Conservation (phyloP, 768 basidiomycete genomes). For the Mycena amicta region DNA sequence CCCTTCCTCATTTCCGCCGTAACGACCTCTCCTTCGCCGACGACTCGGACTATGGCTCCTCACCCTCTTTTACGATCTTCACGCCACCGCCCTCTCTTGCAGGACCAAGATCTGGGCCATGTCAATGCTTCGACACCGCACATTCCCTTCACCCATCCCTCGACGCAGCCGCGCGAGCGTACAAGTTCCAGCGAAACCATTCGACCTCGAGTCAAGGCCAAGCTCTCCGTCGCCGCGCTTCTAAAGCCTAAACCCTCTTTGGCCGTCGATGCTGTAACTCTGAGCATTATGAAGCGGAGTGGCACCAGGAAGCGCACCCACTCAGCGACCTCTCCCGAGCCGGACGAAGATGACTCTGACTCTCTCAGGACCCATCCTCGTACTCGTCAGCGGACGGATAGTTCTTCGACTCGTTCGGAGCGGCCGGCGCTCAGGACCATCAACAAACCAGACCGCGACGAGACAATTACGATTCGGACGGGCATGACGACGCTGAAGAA, state of each 20-base stretch:
- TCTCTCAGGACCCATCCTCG: slow-evolving; percentile 11
- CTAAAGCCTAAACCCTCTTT: slow-evolving; percentile 12
- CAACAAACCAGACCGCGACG: not conserved
- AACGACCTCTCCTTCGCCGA: not conserved
- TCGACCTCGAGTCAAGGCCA: slow-evolving; percentile 3
- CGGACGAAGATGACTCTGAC: slow-evolving; percentile 4
- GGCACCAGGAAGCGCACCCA: slow-evolving; percentile 16
- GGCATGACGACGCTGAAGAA: slow-evolving; percentile 11
- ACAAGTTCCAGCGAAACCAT: slow-evolving; percentile 22
- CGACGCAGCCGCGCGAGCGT: slow-evolving; percentile 9
- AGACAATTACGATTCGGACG: not conserved
- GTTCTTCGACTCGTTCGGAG: not conserved
- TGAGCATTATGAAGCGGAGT: not conserved
- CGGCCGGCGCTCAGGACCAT: not conserved
- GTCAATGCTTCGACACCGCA: not conserved
- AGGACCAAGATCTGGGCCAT: slow-evolving; percentile 2
- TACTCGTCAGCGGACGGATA: slow-evolving; percentile 17
- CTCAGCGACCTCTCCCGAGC: not conserved
- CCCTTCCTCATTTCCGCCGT: not conserved
- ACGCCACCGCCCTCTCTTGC: slow-evolving; percentile 18
- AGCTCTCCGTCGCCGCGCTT: slow-evolving; percentile 9
- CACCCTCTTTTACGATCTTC: slow-evolving; percentile 23
- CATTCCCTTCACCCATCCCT: not conserved
- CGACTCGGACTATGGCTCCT: too few species aligned
- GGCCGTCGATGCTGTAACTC: not conserved